Conservation (phyloP, 2,329 filamentous ascomycete species). For the Ophioceras dolichostomum region DNA sequence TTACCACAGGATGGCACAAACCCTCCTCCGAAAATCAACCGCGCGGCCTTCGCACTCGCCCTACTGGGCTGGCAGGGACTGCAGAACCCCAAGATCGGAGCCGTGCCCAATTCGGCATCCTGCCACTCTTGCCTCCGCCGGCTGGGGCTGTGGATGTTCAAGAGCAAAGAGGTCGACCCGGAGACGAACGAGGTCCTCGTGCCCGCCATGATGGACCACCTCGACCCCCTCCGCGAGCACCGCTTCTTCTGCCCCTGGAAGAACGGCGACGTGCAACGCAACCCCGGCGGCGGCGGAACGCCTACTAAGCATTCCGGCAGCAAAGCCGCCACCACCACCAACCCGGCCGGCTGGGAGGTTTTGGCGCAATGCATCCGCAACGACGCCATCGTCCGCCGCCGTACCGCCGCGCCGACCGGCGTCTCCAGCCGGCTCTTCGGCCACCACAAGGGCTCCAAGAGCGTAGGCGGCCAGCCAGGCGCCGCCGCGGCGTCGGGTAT, state of each 20-base stretch:
- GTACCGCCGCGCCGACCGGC: slow-evolving; percentile 13
- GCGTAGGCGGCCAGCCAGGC: slow-evolving; percentile 2
- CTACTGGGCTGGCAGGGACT: slow-evolving; percentile 67
- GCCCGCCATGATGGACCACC: slow-evolving; percentile 49
- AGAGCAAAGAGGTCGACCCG: slow-evolving; percentile 53
- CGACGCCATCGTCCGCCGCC: slow-evolving; percentile 38
- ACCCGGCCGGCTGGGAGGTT: slow-evolving; percentile 41
- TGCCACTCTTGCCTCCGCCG: slow-evolving; percentile 82
- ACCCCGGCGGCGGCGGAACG: slow-evolving; percentile 16
- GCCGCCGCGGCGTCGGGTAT: slow-evolving; percentile 4
- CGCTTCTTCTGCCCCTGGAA: slow-evolving; percentile 79
- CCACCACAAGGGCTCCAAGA: slow-evolving; percentile 5
- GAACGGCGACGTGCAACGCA: slow-evolving; percentile 49
- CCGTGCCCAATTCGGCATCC: slow-evolving; percentile 59
- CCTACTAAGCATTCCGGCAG: slow-evolving; percentile 13
- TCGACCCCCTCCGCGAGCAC: slow-evolving; percentile 62
- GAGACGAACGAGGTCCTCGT: slow-evolving; percentile 37
- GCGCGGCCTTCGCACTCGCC: slow-evolving; percentile 54
- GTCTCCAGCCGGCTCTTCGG: slow-evolving; percentile 13
- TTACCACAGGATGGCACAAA: slow-evolving; percentile 15
- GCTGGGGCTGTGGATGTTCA: slow-evolving; percentile 90
- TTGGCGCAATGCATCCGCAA: slow-evolving; percentile 43
- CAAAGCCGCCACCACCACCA: slow-evolving; percentile 19
- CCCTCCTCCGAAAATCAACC: slow-evolving; percentile 30
- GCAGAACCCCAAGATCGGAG: slow-evolving; percentile 37